These are phyloP conservation scores for Persicaria maculosa DNA, from an alignment of 148 eudicot species.

Conservation along the genomic window DNA sequence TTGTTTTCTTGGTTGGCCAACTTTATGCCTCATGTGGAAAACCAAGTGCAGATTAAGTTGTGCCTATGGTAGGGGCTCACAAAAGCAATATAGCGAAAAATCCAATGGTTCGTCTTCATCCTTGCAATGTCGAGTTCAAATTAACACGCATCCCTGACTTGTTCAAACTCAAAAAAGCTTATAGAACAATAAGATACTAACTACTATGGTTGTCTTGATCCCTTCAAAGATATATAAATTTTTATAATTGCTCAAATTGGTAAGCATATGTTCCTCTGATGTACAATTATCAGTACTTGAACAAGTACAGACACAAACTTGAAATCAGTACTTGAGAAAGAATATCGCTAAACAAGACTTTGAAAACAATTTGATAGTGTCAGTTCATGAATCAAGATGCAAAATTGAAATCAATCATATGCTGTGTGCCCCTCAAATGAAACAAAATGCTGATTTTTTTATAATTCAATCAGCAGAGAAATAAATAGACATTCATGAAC, in stretches of 20 bases:
- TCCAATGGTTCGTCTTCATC: too few species aligned
- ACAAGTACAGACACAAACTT: neutral
- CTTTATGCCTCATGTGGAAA: neutral
- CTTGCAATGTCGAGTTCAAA: neutral
- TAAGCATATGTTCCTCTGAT: neutral
- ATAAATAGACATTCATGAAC: slow-evolving; percentile 2
- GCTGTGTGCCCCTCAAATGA: slow-evolving; percentile 3
- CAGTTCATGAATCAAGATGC: slow-evolving; percentile 11
- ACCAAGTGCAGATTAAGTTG: neutral
- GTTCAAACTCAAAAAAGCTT: neutral
- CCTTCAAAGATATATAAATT: too few species aligned
- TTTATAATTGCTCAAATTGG: neutral
- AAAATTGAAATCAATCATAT: slow-evolving; percentile 2
- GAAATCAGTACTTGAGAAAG: neutral
- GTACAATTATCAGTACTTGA: neutral
- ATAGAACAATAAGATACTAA: too few species aligned
- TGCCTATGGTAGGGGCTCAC: too few species aligned
- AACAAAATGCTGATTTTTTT: neutral
- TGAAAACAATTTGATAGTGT: neutral
- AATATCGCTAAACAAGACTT: neutral
- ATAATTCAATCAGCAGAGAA: neutral
- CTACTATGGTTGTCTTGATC: too few species aligned
- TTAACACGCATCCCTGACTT: neutral
- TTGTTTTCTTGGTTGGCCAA: neutral
- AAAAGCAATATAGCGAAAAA: too few species aligned